Percentiles rank a stretch among this genome's conserved stretches.
These are phyloP conservation scores for Aspergillus latus DNA, from an alignment of 2,329 filamentous ascomycete genomes.

Conservation along the genomic window DNA sequence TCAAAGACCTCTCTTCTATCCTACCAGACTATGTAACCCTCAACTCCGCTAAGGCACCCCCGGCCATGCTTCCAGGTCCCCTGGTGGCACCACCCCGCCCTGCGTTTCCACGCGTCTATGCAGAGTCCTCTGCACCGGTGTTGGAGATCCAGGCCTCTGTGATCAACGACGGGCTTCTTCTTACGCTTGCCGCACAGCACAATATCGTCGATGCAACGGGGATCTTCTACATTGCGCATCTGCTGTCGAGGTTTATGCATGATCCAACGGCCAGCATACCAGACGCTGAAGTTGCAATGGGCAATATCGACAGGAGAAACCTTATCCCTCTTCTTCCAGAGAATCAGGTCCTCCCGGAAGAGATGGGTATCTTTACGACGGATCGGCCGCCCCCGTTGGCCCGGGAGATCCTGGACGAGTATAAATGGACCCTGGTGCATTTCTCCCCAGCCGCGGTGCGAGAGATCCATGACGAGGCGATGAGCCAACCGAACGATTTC, in stretches of 20 bases:
- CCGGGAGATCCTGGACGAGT: conserved; percentile 3
- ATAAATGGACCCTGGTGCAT: conserved; percentile 15
- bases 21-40: conserved; percentile 8
- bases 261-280: conserved; percentile 9
- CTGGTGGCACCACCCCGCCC: conserved; percentile 27
- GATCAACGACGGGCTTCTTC: conserved; percentile 25
- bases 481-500: conserved; percentile 3
- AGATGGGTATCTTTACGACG: conserved; percentile 16
- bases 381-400: background rate
- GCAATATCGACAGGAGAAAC: conserved; percentile 19
- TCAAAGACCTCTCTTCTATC: conserved; percentile 13
- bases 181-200: conserved; percentile 26
- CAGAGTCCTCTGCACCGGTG: conserved; percentile 20
- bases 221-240: conserved; percentile 20
- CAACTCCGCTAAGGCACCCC: conserved; percentile 21
- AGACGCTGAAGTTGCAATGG: conserved; percentile 15
- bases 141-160: conserved; percentile 29
- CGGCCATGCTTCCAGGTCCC: conserved; percentile 32
- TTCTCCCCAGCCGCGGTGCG: conserved; percentile 7
- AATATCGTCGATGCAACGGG: conserved; percentile 27
- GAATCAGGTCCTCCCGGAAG: conserved; percentile 13
- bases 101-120: conserved; percentile 30
- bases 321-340: conserved; percentile 19
- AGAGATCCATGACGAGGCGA: conserved; percentile 9
- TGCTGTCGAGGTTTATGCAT: conserved; percentile 18